Base-by-base conservation (phyloP, 345 rosid genomes). In the Rhizophora apiculata region DNA sequence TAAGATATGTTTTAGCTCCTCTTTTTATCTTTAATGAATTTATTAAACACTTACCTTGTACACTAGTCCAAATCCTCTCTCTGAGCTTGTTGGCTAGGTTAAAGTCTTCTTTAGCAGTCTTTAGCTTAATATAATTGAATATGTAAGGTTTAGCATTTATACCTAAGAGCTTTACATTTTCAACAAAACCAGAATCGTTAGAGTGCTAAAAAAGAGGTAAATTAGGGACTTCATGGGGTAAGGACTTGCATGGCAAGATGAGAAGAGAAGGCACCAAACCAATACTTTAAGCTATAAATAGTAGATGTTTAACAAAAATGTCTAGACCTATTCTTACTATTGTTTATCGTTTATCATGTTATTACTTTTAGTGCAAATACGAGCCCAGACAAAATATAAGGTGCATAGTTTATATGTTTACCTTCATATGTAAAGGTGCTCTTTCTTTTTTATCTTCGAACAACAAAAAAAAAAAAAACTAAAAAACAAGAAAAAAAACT, bases 11-110 rank as follows among this genome's bases (percentile, higher is more conserved):
- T 55, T 16, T 4, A 55, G 2, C 59, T 1, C 15, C 21, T 55
- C 24, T 24, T 24, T 24, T 24, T 6, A 55, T 3, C 1, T 24
- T 24, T 24, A 24, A 24, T 24, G 0, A 1, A 55, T 8, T 8
- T 22, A 55, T 55, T 32, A 49, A 53, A 5, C 8, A 54, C 71
- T 9, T 75, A 86, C 97, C 96, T 80, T 82, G 29, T 67, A 92
- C 64, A 89, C 89, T 1, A 93, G 87, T 73, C 97, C 93, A 69
- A 86, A 91, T 60, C 97, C 95, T 76, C 92, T 92, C 96, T 72
- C 92, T 93, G 51, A 87, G 90, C 72, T 89, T 89, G 79, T 89
- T 82, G 58, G 83, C 67, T 39, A 80, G 76, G 78, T 70, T 81
- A 63, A 89, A 89, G 70, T 83, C 90, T 36, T 87, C 83, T 29